Evolutionary conservation across 1,284 basidiomycete genomes (phyloP).

Genomic region (Cryptococcus sp.): DNA sequence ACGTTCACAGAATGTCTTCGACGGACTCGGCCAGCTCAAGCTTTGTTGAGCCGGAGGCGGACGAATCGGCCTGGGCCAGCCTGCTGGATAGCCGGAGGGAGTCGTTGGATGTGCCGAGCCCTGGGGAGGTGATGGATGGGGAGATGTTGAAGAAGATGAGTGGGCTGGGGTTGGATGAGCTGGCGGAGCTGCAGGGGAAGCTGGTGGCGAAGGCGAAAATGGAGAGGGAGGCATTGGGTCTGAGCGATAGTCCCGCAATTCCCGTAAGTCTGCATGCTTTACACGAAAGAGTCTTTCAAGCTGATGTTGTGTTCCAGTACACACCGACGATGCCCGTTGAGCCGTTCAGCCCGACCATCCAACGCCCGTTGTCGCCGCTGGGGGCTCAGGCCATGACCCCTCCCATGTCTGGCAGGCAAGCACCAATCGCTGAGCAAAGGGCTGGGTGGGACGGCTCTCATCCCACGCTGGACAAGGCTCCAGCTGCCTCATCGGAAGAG

Average conservation of each 20-base stretch:
- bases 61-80: constrained; percentile 7
- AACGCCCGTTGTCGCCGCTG: constrained; percentile 8
- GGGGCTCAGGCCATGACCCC: not conserved
- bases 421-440: no score
- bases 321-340: constrained; percentile 10
- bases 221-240: constrained; percentile 30
- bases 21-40: constrained; percentile 9
- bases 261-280: constrained; percentile 11
- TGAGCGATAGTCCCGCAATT: constrained; percentile 14
- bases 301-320: constrained; percentile 4
- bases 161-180: constrained; percentile 37
- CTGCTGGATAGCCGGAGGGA: constrained; percentile 1
- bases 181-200: constrained; percentile 33
- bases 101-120: not conserved
- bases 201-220: constrained; percentile 38
- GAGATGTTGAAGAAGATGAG: constrained; percentile 27
- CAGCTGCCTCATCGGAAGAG: constrained; percentile 4
- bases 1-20: not conserved
- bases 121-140: not conserved
- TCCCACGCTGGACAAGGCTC: not conserved
- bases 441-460: not conserved
- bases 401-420: not conserved
- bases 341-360: not conserved
- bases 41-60: constrained; percentile 6
- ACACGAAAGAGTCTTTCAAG: not conserved